These are phyloP conservation scores for Lichtheimia ornata DNA, from an alignment of 371 early-diverging fungal genomes.

Conservation along the genomic window DNA sequence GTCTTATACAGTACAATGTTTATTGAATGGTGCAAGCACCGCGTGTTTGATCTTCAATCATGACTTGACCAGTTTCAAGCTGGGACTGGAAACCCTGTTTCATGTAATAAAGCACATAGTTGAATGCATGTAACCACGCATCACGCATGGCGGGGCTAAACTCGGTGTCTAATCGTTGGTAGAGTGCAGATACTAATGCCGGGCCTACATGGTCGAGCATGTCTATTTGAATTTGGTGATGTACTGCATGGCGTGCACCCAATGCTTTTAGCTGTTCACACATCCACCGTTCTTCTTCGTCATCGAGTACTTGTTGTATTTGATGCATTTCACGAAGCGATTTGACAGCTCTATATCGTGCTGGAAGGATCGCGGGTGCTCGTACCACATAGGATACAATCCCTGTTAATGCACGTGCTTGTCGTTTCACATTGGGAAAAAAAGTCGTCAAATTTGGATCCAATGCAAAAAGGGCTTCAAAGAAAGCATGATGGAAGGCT, in stretches of 20 bases:
- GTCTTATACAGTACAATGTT: neutral
- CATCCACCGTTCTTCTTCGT: constrained; percentile 11
- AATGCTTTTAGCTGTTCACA: constrained; percentile 10
- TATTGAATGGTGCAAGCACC: constrained; percentile 1
- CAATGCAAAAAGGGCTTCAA: constrained; percentile 36
- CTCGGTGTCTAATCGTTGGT: constrained; percentile 39
- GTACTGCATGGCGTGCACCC: constrained; percentile 45
- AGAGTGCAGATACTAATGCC: constrained; percentile 38
- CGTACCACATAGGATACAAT: constrained; percentile 45
- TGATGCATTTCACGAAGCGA: neutral
- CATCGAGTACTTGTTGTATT: neutral
- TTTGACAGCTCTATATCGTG: constrained; percentile 6
- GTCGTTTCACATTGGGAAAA: constrained; percentile 41
- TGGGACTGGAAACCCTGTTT: neutral
- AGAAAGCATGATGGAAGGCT: constrained; percentile 46
- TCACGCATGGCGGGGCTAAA: constrained; percentile 39
- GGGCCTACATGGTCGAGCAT: constrained; percentile 32
- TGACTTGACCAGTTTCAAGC: neutral
- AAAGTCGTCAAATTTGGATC: constrained; percentile 20
- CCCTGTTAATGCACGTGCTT: constrained; percentile 43
- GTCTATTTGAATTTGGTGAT: constrained; percentile 26
- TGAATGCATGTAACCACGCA: constrained; percentile 43
- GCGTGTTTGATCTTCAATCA: constrained; percentile 2
- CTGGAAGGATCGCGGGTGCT: constrained; percentile 26
- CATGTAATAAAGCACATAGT: constrained; percentile 40